Base-by-base conservation (phyloP, 306 rosid species). In the Quercus dentata region DNA sequence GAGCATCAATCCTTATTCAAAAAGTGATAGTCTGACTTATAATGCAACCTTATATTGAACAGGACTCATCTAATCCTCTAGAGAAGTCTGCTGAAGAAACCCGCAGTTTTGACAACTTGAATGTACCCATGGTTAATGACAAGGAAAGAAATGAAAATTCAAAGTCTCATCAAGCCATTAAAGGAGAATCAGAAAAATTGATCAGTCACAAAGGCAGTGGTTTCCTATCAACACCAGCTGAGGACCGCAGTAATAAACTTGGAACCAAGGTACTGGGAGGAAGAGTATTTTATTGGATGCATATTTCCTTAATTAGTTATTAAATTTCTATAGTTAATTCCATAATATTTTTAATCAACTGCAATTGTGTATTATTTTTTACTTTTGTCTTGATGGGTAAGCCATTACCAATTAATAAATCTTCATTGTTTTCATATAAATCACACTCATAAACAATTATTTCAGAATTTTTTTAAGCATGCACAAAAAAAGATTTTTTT, bases 11-110 rank as follows among this genome's bases (percentile, higher is more conserved):
- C 14, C 31, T 59, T 25, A 20, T 58, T 18, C 15, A 67, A 67
- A 19, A 17, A 8, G 14, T 1, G 38, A 33, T 33, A 35, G 52
- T 67, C 9, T 67, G 25, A 67, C 27, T 81, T 56, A 51, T 49
- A 58, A 23, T 69, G 61, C 35, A 67, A 65, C 69, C 12, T 73
- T 23, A 65, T n/a, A 9, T 58, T 80, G 41, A 76, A 69, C 74
- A 87, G 85, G 83, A 79, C 14, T 76, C 63, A n/a, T 57, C 49
- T 69, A 56, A 56, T 46, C 35, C 74, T 27, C 51, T 77, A 14
- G 38, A 21, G 9, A 71, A 62, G 59, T 6, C 74, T 30, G 41
- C 79, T 11, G 69, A 74, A 21, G 81, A 84, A 79, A 55, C 65
- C 73, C 76, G 41, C 44, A 72, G 15, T 68, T 0, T 56, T 78